Evolutionary conservation across 345 rosid genomes (phyloP), one percentile per base, ranked within the genome.

Genomic region (Ricinus communis): DNA sequence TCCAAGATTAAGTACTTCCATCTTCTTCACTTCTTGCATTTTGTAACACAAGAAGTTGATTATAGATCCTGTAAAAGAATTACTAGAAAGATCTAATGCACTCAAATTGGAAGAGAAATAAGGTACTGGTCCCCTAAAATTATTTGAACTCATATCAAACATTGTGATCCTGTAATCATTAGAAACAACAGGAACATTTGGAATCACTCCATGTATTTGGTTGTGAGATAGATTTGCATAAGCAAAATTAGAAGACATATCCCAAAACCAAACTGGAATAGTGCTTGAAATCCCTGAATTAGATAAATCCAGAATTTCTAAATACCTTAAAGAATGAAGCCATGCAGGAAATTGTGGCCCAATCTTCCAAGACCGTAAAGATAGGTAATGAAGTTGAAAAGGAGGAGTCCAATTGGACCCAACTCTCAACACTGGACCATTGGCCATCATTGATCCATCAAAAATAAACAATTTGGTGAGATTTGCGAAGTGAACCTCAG

Each of bases 401-500:
- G 53, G 53, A 49, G 53, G 53, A 49, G 16, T 49, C 21, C 53
- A 49, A 18, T 18, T 49, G 8, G 53, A 6, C 21, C 53, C 16
- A 49, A 49, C 53, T 15, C 21, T 18, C 22, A 49, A 18, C 3
- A 3, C 53, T 15, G 6, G 38, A 6, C 38, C 38, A 2, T 33
- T 33, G 38, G 2, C 6, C 38, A 33, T 33, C 38, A 33, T 33
- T 33, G 25, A 36, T 13, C 55, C 68, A 36, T n/a, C 13, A 28
- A 46, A 27, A 30, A 16, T 27, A 5, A 7, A 9, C 63, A 69
- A 60, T 3, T 18, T 79, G 1, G 80, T 59, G 57, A 80, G 66
- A 41, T 80, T 80, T 0, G 57, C 65, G 9, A 80, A 72, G 61
- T 72, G 83, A 27, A 43, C 24, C 50, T 72, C 77, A 5, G 60